Conservation (phyloP, 345 rosid genomes). For the Lumnitzera littorea region DNA sequence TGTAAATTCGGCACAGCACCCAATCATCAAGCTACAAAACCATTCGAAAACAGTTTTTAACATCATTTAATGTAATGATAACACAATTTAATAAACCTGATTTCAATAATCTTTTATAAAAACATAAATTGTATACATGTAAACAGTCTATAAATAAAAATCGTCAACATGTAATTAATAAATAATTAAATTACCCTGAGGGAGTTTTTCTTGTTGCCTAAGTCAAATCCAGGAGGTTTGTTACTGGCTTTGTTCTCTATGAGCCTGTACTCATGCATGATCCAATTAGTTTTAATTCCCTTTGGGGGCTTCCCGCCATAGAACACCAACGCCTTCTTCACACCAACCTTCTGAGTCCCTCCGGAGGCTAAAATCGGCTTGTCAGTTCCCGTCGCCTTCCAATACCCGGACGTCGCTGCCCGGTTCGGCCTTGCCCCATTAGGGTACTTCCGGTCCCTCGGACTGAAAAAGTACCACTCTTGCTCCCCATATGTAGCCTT, state of each 20-base stretch:
- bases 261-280: conserved; percentile 95
- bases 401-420: conserved; percentile 95
- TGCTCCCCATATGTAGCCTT: conserved; percentile 94
- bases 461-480: conserved; percentile 98
- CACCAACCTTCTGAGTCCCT: conserved; percentile 72
- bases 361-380: conserved; percentile 70
- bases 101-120: no score
- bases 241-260: conserved; percentile 41
- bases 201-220: conserved; percentile 71
- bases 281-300: conserved; percentile 96
- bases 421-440: conserved; percentile 95
- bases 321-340: conserved; percentile 87
- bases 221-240: conserved; percentile 56
- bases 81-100: no score
- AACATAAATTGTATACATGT: no score
- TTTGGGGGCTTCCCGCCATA: conserved; percentile 97
- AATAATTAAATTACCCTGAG: conserved; percentile 47
- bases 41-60: neutral
- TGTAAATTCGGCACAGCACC: conserved; percentile 91
- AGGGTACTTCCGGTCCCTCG: conserved; percentile 91
- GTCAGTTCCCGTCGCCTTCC: conserved; percentile 99
- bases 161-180: neutral
- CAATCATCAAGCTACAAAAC: conserved; percentile 79
- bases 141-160: no score
- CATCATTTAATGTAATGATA: neutral